phyloP scores from a whole-genome alignment of 345 rosid genomes.

The Nasturtium officinale region DNA sequence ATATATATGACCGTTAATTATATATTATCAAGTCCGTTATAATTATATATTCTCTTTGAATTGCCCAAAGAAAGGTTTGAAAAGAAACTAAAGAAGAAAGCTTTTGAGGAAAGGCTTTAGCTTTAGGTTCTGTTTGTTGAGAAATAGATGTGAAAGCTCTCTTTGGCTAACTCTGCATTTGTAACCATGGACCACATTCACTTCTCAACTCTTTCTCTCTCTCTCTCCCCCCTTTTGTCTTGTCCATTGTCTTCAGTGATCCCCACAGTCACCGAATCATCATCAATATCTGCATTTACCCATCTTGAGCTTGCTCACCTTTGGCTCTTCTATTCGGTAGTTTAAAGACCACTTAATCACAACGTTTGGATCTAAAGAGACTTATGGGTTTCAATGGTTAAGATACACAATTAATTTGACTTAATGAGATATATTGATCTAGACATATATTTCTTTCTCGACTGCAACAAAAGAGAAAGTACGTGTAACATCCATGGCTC shows the following conservation, averaged over 20 bases:
- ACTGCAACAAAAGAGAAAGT: conserved; percentile 35
- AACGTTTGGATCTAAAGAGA: conserved; percentile 26
- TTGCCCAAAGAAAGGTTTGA: conserved; percentile 17
- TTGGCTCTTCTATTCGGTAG: conserved; percentile 33
- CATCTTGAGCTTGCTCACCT: conserved; percentile 32
- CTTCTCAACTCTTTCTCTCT: conserved; percentile 43
- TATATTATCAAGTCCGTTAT: too few species aligned
- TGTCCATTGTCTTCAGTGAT: conserved; percentile 46
- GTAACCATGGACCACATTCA: conserved; percentile 43
- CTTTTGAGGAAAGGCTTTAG: conserved; percentile 42
- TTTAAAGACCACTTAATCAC: not conserved
- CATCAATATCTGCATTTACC: conserved; percentile 41
- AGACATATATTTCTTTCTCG: conserved; percentile 23
- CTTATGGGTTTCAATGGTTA: conserved; percentile 17
- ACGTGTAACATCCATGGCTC: conserved; percentile 37
- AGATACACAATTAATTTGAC: conserved; percentile 25
- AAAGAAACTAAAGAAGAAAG: conserved; percentile 45
- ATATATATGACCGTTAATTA: too few species aligned
- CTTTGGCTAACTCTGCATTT: conserved; percentile 40
- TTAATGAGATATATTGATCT: conserved; percentile 15
- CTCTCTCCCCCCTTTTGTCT: conserved; percentile 30
- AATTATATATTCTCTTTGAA: conserved; percentile 27
- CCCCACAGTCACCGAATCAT: conserved; percentile 47
- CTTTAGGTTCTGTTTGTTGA: conserved; percentile 36
- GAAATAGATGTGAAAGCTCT: conserved; percentile 38